Base-by-base conservation (phyloP, 805 yeast species). In the Candida morakotiae region DNA sequence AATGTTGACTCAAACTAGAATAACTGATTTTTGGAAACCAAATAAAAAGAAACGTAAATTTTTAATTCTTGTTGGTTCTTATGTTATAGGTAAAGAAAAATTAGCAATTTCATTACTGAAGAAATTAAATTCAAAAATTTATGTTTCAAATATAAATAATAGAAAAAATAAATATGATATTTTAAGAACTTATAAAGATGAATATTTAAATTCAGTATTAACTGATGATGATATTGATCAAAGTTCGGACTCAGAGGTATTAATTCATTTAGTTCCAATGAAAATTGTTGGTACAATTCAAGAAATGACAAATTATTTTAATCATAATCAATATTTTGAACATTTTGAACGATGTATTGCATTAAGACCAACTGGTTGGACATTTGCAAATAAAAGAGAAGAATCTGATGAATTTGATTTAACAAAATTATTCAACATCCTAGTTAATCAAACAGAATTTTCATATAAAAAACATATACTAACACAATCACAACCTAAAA, bases 351-450 rank as follows among this genome's bases (percentile, higher is more conserved):
- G 77, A 32, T 70, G 87, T 28, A 67, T 84, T n/a, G 95, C 86
- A 0, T 66, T 85, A 24, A 67, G 77, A 35, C 97, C 98, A 0
- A 88, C 97, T 0, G 98, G 98, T 0, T 93, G 98, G 98, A 71
- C 87, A 1, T 83, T 75, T 55, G 20, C 23, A 5, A 38, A 40
- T 27, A 46, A 46, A 23, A 23, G 35, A 8, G 39, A 34, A 14
- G 40, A 44, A 21, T 40, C 49, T n/a, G 31, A 40, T 8, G 39
- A 39, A 3, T 34, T 27, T 16, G 34, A 22, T 16, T 11, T 31
- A 31, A 27, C 18, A 14, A 27, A 22, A 31, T 13, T 31, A 4
- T n/a, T 3, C 5, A 14, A 22, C 3, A 37, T 55, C 2, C 39
- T 62, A 38, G 29, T 37, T 16, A 35, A 34, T 6, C 33, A 33